These are phyloP conservation scores for Eucalyptus regnans DNA, from an alignment of 345 rosid species.

Conservation along the genomic window DNA sequence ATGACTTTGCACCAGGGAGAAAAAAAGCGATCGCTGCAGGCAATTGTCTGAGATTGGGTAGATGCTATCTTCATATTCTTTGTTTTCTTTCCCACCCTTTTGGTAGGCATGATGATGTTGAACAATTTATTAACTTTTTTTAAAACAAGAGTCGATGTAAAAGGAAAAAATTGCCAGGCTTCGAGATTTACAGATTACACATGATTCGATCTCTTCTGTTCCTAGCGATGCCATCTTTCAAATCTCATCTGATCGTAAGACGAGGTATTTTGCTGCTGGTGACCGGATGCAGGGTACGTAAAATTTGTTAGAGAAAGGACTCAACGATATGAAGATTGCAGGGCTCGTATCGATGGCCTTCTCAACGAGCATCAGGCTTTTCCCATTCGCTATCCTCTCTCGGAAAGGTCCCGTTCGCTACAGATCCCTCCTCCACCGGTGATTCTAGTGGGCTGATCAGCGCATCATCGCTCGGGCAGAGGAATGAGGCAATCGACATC, in stretches of 20 bases:
- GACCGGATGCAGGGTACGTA: not conserved
- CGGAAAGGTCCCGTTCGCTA: not conserved
- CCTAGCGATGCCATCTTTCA: not conserved
- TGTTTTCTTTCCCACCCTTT: not conserved
- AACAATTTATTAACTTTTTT: not conserved
- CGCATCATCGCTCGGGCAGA: slow-evolving; percentile 57
- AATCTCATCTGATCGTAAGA: not conserved
- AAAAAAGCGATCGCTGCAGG: not conserved
- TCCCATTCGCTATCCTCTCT: no score
- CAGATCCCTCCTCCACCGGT: slow-evolving; percentile 19
- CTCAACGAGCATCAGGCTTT: not conserved
- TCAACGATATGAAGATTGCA: not conserved
- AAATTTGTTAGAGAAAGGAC: not conserved
- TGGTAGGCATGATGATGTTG: not conserved
- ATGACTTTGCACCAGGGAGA: not conserved
- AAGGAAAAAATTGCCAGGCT: not conserved
- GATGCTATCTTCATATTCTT: not conserved
- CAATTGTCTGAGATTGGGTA: not conserved
- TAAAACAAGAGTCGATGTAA: not conserved
- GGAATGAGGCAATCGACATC: slow-evolving; percentile 70
- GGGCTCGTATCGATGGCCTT: not conserved
- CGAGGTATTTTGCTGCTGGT: not conserved
- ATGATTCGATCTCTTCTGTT: not conserved
- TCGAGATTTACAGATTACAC: not conserved
- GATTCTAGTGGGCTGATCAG: slow-evolving; percentile 51